Conservation (phyloP, 306 rosid species). For the Neltuma alba region DNA sequence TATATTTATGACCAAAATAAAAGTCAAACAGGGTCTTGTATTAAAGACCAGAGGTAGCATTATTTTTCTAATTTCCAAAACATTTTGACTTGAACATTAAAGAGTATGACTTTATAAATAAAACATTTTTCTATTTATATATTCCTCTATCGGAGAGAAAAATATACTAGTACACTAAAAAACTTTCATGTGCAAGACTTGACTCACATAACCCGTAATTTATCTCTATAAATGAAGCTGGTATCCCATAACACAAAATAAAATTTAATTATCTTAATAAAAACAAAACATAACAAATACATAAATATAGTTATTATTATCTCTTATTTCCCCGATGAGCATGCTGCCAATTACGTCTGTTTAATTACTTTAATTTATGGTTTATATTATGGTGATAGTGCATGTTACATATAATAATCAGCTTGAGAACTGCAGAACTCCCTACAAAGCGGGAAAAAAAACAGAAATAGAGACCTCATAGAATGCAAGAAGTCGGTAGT, state of each 20-base stretch:
- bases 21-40: too few relatives aligned
- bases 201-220: too few relatives aligned
- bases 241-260: not conserved
- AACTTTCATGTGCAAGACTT: too few relatives aligned
- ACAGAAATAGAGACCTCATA: not conserved
- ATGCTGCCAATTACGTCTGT: not conserved
- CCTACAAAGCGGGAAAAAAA: not conserved
- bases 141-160: too few relatives aligned
- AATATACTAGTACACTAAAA: too few relatives aligned
- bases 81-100: not conserved
- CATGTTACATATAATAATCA: slow-evolving; percentile 20
- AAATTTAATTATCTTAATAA: not conserved
- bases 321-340: not conserved
- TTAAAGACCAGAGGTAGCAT: too few relatives aligned
- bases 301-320: not conserved
- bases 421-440: slow-evolving; percentile 43
- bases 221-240: not conserved
- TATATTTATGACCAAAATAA: too few relatives aligned
- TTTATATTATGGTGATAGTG: not conserved
- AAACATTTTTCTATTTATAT: too few relatives aligned
- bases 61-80: not conserved
- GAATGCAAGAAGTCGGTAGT: not conserved
- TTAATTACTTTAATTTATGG: not conserved
- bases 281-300: not conserved
- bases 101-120: too few relatives aligned